A percentile compares a stretch with the other conserved stretches of the same genome.
phyloP scores from a whole-genome alignment of 495 filamentous ascomycete genomes.

The Penicillium bialowiezense region DNA sequence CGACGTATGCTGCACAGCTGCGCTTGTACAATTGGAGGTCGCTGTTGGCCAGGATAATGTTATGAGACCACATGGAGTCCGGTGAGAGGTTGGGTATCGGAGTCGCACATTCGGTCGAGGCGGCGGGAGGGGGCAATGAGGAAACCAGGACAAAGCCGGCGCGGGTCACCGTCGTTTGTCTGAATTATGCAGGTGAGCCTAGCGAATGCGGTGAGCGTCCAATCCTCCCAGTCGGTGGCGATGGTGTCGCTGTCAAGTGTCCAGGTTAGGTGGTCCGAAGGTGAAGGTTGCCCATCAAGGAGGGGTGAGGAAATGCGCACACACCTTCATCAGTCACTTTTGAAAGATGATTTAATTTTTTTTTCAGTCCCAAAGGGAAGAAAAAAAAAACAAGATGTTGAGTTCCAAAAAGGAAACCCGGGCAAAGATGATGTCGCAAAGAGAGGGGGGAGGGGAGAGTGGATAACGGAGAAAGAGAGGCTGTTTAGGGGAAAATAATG shows the following conservation, averaged over 20 bases:
- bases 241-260: slow-evolving; percentile 15
- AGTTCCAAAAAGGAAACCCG: background rate
- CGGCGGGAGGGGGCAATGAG: slow-evolving; percentile 21
- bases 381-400: background rate
- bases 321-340: slow-evolving; percentile 34
- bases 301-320: slow-evolving; percentile 15
- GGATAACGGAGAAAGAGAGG: slow-evolving; percentile 24
- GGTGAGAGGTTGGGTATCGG: slow-evolving; percentile 12
- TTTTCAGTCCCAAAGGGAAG: slow-evolving; percentile 5
- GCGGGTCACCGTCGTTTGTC: slow-evolving; percentile 31
- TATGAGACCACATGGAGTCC: slow-evolving; percentile 49
- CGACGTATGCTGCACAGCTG: slow-evolving; percentile 31
- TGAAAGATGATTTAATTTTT: slow-evolving; percentile 13
- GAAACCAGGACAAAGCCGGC: slow-evolving; percentile 25
- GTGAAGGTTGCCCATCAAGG: no score
- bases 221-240: slow-evolving; percentile 15
- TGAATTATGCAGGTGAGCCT: slow-evolving; percentile 19
- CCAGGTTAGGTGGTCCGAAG: slow-evolving; percentile 13
- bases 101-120: slow-evolving; percentile 38
- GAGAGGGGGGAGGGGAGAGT: slow-evolving; percentile 10
- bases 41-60: slow-evolving; percentile 34
- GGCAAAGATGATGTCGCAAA: slow-evolving; percentile 5
- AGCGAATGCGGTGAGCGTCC: slow-evolving; percentile 18
- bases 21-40: slow-evolving; percentile 36
- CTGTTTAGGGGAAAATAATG: slow-evolving; percentile 13